Base-by-base conservation (phyloP, 345 rosid species). In the Carallia brachiata region DNA sequence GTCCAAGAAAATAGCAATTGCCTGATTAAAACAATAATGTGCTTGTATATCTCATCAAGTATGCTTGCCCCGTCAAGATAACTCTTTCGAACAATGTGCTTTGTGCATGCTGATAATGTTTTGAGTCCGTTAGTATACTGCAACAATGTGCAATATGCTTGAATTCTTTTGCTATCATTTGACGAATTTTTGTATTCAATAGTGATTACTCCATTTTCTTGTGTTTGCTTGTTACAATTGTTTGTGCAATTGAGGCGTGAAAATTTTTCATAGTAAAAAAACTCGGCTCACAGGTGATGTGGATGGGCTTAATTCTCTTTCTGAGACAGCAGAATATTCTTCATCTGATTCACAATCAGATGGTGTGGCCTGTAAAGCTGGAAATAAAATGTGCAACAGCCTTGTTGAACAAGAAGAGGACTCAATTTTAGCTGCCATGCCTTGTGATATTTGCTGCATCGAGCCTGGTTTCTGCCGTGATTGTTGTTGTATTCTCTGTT, bases 401-500 rank as follows among this genome's bases (percentile, higher is more conserved):
- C 68, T 87, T 70, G 48, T 61, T 62, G 64, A 69, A 32, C 74
- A 67, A 17, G 72, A 68, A 48, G 87, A 73, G 72, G 58, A 66
- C 53, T 77, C 59, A 9, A 7, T 75, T 36, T 36, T 72, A 66
- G 74, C 81, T 50, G 40, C 77, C 40, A 83, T 89, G 88, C 84
- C 90, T 61, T 90, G 96, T 81, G 90, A 88, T 71, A 82, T 91
- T 74, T 94, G 98, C 81, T 94, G 98, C 68, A 44, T 62, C 40
- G 97, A 91, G 77, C 85, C 86, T 70, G 52, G 28, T 34, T 90
- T 94, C 79, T 94, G 97, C 79, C 68, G 80, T 75, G 88, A 88
- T 61, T 94, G 98, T 73, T 90, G 88, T 70, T 94, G 97, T 74
- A 88, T 91, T 77, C 88, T 91, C 62, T 94, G 98, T 75, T 79